Percentiles rank a stretch among this genome's conserved stretches.
These are phyloP conservation scores for Triticum monococcum DNA, from an alignment of 176 grass and related monocot species.

Conservation along the genomic window DNA sequence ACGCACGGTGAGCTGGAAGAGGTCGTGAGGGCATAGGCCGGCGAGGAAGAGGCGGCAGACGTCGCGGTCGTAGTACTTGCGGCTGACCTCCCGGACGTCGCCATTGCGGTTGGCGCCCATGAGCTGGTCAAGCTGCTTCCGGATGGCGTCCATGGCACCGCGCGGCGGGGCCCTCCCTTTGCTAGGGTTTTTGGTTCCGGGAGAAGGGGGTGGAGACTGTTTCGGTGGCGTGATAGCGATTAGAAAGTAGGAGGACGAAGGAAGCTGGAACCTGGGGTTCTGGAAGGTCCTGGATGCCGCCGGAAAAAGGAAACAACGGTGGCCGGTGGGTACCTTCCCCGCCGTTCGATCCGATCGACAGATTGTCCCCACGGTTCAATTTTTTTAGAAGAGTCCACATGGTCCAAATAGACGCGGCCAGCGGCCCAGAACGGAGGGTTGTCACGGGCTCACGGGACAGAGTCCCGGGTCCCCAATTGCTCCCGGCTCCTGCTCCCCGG, in stretches of 20 bases:
- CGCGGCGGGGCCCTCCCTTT: background rate
- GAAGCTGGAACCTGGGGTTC: background rate
- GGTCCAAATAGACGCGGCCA: background rate
- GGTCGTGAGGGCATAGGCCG: conserved; percentile 91
- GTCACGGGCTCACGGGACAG: background rate
- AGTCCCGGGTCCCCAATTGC: background rate
- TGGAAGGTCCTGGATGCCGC: conserved; percentile 1
- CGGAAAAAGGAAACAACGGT: background rate
- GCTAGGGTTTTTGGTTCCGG: conserved; percentile 27
- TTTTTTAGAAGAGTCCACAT: background rate
- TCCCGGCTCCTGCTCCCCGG: background rate
- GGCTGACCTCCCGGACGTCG: conserved; percentile 78
- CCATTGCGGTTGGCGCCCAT: conserved; percentile 97
- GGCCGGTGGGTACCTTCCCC: background rate
- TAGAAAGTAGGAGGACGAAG: background rate
- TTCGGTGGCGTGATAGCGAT: background rate
- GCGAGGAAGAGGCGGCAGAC: conserved; percentile 92
- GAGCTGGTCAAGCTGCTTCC: conserved; percentile 96
- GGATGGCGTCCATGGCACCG: conserved; percentile 69
- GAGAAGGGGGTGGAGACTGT: background rate
- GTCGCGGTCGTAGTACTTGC: conserved; percentile 87
- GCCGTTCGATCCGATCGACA: background rate
- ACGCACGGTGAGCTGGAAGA: conserved; percentile 93
- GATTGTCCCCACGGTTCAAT: background rate
- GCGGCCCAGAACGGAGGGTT: background rate